Base-by-base conservation (phyloP, 2,329 filamentous ascomycete genomes). In the Scortechinia acanthostroma region DNA sequence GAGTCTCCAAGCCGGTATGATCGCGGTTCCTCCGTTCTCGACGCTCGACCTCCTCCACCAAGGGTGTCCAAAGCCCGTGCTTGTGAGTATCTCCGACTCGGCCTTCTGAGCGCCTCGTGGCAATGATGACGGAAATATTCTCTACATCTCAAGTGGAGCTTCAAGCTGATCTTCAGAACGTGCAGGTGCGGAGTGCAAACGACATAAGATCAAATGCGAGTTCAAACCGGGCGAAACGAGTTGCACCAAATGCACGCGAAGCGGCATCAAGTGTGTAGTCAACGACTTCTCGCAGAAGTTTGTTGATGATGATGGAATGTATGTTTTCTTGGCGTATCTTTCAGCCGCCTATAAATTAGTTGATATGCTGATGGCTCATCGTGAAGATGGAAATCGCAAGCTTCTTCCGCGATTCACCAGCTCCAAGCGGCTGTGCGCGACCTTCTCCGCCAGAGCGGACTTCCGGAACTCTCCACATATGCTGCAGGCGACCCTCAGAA, bases 121-220 rank as follows among this genome's bases (percentile, higher is more conserved):
- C 25, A 30, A 30, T 30, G 25, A n/a, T n/a, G n/a, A n/a, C n/a
- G n/a, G n/a, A n/a, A n/a, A n/a, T n/a, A n/a, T n/a, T n/a, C 42
- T 47, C 46, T 46, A 43, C 47, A 45, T 19, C 22, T 42, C 44
- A 50, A 40, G 37, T 16, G 20, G 28, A 17, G 22, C 10, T 23
- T 16, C 21, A 25, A 28, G 20, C 50, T 53, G 23, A 48, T 43
- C 17, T n/a, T n/a, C n/a, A n/a, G n/a, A n/a, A n/a, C n/a, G n/a
- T 16, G 10, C 43, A 67, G 64, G 64, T 45, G 62, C 64, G n/a
- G 65, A 68, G 50, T 69, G 65, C 48, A 66, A 68, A 48, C 62
- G 64, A 19, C 65, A 68, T 49, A 69, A 70, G 50, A 69, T 70
- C 50, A 65, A 64, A 49, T 70, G 66, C 52, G 63, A 68, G 45